phyloP scores from a whole-genome alignment of 495 filamentous ascomycete species.

The Astrothelium macrocarpum region DNA sequence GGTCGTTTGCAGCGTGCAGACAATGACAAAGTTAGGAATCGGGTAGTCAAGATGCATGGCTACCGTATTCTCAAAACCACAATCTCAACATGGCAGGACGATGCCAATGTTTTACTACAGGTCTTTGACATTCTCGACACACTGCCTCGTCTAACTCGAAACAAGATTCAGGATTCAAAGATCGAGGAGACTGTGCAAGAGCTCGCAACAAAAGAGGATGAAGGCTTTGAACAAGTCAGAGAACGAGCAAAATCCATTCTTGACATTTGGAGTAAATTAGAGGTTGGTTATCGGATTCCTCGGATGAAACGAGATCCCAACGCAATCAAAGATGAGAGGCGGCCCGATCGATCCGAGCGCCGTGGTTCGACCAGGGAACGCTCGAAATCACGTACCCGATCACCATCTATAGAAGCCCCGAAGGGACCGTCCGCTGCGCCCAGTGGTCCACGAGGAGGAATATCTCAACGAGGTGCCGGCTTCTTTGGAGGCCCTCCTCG shows the following conservation, averaged over 20 bases:
- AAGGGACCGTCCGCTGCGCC: slow-evolving; percentile 44
- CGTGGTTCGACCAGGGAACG: slow-evolving; percentile 35
- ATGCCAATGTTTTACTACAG: slow-evolving; percentile 79
- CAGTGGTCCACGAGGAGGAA: slow-evolving; percentile 56
- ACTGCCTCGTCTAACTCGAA: slow-evolving; percentile 84
- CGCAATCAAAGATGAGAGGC: slow-evolving; percentile 46
- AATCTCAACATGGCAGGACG: slow-evolving; percentile 73
- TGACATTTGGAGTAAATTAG: slow-evolving; percentile 77
- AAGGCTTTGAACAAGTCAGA: slow-evolving; percentile 48
- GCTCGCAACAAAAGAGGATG: slow-evolving; percentile 58
- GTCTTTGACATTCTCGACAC: slow-evolving; percentile 81
- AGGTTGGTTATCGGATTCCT: slow-evolving; percentile 91
- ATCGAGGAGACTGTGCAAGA: slow-evolving; percentile 76
- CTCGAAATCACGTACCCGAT: slow-evolving; percentile 44
- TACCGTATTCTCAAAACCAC: slow-evolving; percentile 88
- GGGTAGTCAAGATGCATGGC: slow-evolving; percentile 91
- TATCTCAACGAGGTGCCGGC: slow-evolving; percentile 50
- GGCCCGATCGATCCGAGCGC: slow-evolving; percentile 52
- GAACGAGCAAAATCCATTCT: slow-evolving; percentile 61
- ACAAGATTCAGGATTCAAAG: slow-evolving; percentile 95
- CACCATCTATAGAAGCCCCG: slow-evolving; percentile 44
- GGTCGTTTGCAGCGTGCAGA: slow-evolving; percentile 81
- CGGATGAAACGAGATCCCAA: slow-evolving; percentile 59
- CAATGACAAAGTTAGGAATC: slow-evolving; percentile 78
- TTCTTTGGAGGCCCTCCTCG: slow-evolving; percentile 52